Evolutionary conservation across 352 stramenopile genomes (phyloP), one percentile per base, ranked within the genome.

Genomic region (Globisporangium spiculum): DNA sequence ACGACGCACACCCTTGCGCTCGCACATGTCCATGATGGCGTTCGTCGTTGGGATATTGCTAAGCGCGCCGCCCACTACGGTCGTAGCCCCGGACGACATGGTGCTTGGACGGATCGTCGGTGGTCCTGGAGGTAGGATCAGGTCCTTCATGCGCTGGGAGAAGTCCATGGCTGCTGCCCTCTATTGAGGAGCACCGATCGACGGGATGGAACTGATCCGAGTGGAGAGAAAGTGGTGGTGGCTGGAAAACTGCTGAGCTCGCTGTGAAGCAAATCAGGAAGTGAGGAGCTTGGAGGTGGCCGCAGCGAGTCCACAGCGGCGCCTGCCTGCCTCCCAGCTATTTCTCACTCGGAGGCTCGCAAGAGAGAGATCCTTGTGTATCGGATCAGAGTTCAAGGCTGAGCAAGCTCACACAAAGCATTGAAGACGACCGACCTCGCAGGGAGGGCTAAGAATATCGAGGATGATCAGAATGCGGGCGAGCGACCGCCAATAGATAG

Each of bases 71-170:
- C 64, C 46, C 36, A 84, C 68, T 22, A 84, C 70, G 20, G 80
- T 72, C 12, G 72, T 75, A 10, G 69, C 60, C 0, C 64, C 69
- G 2, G 65, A 65, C 20, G 71, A 59, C 32, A 80, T 81, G 38
- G 74, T 76, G 54, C 79, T 74, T 6, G 83, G 78, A 2, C 83
- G 84, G 63, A 90, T 83, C 30, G 52, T 75, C 30, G 84, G 84
- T 24, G 80, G 71, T 0, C 72, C 62, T 59, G 84, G 84, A 8
- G 82, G 81, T 50, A 88, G 69, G 67, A 90, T 75, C 68, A 92
- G 70, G 60, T 92, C 82, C 73, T 88, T 88, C 75, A 90, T 90
- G 50, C 82, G 77, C 77, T 89, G 86, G 20, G 81, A 86, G 58
- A 92, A 90, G 63, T 92, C 84, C 84, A 92, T 90, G 60, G 34